Percentiles rank a stretch among this genome's conserved stretches.
These are phyloP conservation scores for Nigrograna mackinnonii DNA, from an alignment of 2,329 filamentous ascomycete genomes.

Conservation along the genomic window DNA sequence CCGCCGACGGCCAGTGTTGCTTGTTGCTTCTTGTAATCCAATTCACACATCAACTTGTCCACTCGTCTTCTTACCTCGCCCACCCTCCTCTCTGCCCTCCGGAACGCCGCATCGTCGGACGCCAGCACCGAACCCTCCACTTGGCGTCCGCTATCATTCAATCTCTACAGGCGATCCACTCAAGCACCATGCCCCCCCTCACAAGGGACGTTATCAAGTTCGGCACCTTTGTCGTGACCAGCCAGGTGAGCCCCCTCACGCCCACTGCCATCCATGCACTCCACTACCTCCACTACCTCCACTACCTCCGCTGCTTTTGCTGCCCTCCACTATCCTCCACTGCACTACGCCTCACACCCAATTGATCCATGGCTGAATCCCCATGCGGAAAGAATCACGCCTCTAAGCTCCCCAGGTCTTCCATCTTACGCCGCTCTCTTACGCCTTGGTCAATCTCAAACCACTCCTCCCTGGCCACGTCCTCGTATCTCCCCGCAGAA, in stretches of 20 bases:
- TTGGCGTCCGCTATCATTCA: too few relatives aligned
- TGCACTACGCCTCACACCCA: constrained; percentile 4
- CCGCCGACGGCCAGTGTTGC: too few relatives aligned
- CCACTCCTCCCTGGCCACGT: constrained; percentile 92
- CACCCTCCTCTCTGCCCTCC: too few relatives aligned
- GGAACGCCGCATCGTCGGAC: too few relatives aligned
- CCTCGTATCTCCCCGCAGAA: constrained; percentile 76
- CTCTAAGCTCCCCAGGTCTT: constrained; percentile 80
- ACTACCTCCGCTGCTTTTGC: not conserved
- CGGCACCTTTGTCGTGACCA: constrained; percentile 49
- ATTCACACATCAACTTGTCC: too few relatives aligned
- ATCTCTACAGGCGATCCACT: too few relatives aligned
- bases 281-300: too few relatives aligned
- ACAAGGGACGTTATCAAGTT: constrained; percentile 47
- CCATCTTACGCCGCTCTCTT: constrained; percentile 76
- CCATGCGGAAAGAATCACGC: not conserved
- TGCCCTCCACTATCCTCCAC: not conserved
- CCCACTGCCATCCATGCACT: not conserved
- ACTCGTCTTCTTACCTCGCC: too few relatives aligned
- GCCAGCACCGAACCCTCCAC: too few relatives aligned
- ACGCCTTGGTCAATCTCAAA: constrained; percentile 93
- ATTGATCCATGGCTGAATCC: not conserved
- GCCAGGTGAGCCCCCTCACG: constrained; percentile 40
- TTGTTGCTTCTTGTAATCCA: too few relatives aligned
- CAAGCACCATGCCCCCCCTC: constrained; percentile 38